Evolutionary conservation across 768 basidiomycete genomes (phyloP).

Genomic region (Dendrothele bispora): DNA sequence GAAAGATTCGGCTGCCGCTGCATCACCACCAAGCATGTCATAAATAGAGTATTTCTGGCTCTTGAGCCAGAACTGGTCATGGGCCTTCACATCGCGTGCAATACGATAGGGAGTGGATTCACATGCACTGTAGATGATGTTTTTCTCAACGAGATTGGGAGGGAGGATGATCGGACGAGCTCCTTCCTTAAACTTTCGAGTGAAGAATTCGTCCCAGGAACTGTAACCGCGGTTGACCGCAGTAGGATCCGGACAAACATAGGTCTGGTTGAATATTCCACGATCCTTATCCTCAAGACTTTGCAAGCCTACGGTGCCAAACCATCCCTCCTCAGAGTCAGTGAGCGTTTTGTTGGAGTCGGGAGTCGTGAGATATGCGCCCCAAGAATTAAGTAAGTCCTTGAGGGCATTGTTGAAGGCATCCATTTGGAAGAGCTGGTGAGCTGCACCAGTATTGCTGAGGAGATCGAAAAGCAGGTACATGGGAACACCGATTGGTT

Average conservation of each 20-base stretch:
- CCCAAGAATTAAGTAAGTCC: constrained; percentile 1
- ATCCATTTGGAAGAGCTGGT: constrained; percentile 1
- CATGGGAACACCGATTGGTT: constrained; percentile 6
- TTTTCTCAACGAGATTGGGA: constrained; percentile 6
- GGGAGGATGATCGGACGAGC: constrained; percentile 33
- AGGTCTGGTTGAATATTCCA: constrained; percentile 17
- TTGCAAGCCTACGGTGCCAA: neutral
- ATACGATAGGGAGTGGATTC: constrained; percentile 42
- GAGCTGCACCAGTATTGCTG: constrained; percentile 1
- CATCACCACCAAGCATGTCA: constrained; percentile 40
- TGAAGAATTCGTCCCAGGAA: constrained; percentile 47
- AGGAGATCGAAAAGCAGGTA: constrained; percentile 6
- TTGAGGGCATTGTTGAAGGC: constrained; percentile 1
- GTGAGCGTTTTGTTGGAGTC: constrained; percentile 2
- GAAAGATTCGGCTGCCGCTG: constrained; percentile 34
- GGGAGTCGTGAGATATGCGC: neutral
- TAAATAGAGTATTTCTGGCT: constrained; percentile 46
- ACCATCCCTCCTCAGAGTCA: constrained; percentile 5
- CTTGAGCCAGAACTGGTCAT: constrained; percentile 51
- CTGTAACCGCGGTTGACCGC: constrained; percentile 34
- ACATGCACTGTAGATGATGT: constrained; percentile 42
- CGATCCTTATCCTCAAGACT: constrained; percentile 3
- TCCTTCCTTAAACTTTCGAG: constrained; percentile 29
- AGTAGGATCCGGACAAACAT: constrained; percentile 24
- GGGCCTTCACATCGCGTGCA: constrained; percentile 28